phyloP scores from a whole-genome alignment of 108 stramenopile genomes.

The Nitzschia sp. region DNA sequence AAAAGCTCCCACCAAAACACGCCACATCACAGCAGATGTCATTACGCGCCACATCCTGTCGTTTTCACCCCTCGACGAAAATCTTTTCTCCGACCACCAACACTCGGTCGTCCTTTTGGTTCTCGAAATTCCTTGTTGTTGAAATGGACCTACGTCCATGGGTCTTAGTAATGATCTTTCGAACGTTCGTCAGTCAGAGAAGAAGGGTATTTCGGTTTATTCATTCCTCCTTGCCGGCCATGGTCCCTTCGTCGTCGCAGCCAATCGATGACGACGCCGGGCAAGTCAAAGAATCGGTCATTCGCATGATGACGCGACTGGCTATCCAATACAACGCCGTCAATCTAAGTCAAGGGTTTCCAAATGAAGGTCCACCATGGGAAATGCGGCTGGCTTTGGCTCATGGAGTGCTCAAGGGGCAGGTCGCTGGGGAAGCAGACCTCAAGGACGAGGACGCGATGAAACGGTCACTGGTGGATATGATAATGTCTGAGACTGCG shows the following conservation, averaged over 20 bases:
- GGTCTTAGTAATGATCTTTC: no score
- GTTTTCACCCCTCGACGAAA: no score
- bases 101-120: no score
- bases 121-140: no score
- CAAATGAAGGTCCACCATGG: constrained; percentile 67
- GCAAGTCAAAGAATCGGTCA: constrained; percentile 61
- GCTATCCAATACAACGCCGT: constrained; percentile 59
- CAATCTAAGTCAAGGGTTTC: constrained; percentile 69
- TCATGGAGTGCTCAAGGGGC: constrained; percentile 57
- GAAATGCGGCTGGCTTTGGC: constrained; percentile 54
- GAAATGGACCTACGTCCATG: no score
- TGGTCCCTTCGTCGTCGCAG: neutral
- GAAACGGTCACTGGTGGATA: neutral
- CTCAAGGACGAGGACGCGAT: neutral
- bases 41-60: no score
- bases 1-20: no score
- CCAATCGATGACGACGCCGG: no score
- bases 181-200: no score
- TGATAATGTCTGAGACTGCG: neutral
- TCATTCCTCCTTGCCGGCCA: neutral
- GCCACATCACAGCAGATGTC: no score
- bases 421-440: neutral
- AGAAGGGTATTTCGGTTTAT: no score
- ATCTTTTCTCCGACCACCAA: no score
- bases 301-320: constrained; percentile 74